Evolutionary conservation across 2,329 filamentous ascomycete species (phyloP).

Genomic region (Aspergillus awamori): DNA sequence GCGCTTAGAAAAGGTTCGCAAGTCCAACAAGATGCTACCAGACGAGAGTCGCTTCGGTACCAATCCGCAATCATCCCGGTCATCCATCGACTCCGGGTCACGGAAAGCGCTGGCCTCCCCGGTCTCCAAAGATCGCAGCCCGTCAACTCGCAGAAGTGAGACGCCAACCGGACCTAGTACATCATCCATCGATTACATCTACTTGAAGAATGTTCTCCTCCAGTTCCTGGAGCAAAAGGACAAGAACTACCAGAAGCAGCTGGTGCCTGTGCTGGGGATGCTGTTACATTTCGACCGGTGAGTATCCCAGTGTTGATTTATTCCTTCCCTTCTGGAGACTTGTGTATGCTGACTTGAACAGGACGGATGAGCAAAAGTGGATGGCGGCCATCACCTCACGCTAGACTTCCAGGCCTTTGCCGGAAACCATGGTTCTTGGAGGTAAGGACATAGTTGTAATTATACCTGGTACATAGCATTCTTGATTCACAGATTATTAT

Average conservation of each 20-base stretch:
- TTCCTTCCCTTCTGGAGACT: not conserved
- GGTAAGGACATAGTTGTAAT: constrained; percentile 18
- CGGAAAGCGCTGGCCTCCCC: constrained; percentile 53
- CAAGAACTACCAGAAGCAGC: constrained; percentile 68
- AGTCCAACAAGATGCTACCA: constrained; percentile 63
- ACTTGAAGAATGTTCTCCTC: constrained; percentile 67
- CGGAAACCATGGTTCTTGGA: not conserved
- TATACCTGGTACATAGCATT: constrained; percentile 21
- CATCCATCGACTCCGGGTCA: constrained; percentile 60
- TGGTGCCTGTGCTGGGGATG: constrained; percentile 68
- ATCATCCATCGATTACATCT: constrained; percentile 60
- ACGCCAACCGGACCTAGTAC: constrained; percentile 38
- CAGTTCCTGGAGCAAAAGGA: constrained; percentile 69
- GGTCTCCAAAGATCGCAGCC: constrained; percentile 41
- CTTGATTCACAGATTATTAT: constrained; percentile 17
- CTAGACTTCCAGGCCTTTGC: constrained; percentile 27
- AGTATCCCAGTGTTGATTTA: constrained; percentile 28
- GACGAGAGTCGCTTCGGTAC: constrained; percentile 60
- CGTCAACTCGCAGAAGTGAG: constrained; percentile 38
- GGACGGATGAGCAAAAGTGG: constrained; percentile 84
- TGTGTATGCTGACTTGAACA: constrained; percentile 33
- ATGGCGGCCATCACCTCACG: constrained; percentile 68
- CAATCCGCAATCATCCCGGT: constrained; percentile 55
- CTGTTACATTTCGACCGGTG: constrained; percentile 67
- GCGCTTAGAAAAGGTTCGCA: constrained; percentile 77